Evolutionary conservation across 495 filamentous ascomycete species (phyloP).

Genomic region (Aspergillus nanangensis): DNA sequence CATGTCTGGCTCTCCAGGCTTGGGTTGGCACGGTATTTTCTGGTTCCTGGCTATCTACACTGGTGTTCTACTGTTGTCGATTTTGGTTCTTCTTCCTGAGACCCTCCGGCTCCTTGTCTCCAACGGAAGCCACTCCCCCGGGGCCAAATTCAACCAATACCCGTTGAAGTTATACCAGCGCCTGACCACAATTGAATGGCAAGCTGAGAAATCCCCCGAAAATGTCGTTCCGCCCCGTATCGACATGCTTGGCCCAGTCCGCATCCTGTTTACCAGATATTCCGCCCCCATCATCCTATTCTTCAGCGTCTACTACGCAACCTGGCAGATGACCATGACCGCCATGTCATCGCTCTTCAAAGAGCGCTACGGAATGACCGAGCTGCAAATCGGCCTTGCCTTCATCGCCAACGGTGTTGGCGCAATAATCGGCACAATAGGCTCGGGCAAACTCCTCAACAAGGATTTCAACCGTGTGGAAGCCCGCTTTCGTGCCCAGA

Average conservation of each 20-base stretch:
- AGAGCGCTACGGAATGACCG: constrained; percentile 33
- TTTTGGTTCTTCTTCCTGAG: constrained; percentile 48
- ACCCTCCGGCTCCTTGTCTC: constrained; percentile 49
- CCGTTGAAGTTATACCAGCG: constrained; percentile 33
- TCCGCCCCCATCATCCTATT: constrained; percentile 46
- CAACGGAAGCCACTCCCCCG: constrained; percentile 35
- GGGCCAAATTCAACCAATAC: constrained; percentile 21
- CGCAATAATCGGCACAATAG: constrained; percentile 44
- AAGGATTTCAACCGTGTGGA: constrained; percentile 34
- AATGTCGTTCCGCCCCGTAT: constrained; percentile 22
- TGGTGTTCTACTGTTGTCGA: constrained; percentile 35
- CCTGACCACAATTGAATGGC: constrained; percentile 17
- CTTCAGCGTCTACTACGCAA: constrained; percentile 46
- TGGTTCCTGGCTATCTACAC: constrained; percentile 51
- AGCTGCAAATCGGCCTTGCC: constrained; percentile 45
- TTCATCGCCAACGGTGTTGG: constrained; percentile 50
- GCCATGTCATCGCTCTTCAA: constrained; percentile 49
- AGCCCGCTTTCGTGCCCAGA: constrained; percentile 19
- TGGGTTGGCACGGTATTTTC: constrained; percentile 55
- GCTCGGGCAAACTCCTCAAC: constrained; percentile 43
- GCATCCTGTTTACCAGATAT: constrained; percentile 39
- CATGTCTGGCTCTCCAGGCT: constrained; percentile 47
- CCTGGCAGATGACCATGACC: constrained; percentile 55
- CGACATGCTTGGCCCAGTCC: constrained; percentile 38
- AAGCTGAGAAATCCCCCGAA: constrained; percentile 4